Evolutionary conservation across 2,329 filamentous ascomycete genomes (phyloP).

Genomic region (Ophiosphaerella herpotricha): DNA sequence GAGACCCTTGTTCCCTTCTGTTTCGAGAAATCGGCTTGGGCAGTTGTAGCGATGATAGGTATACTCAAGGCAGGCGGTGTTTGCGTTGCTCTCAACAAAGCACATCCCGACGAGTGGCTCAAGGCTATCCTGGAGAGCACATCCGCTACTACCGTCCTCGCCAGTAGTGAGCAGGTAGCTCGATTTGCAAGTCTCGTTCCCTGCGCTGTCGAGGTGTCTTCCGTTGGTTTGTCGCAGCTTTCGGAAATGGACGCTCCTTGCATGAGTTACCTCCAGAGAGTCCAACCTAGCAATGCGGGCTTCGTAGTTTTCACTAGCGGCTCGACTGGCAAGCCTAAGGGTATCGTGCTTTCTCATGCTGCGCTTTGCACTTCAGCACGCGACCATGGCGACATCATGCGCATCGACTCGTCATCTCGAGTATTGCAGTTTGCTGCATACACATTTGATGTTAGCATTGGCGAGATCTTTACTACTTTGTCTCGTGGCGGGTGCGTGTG

Average conservation of each 20-base stretch:
- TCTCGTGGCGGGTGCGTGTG: constrained; percentile 54
- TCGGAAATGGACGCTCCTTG: background rate
- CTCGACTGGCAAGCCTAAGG: constrained; percentile 53
- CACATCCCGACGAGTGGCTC: constrained; percentile 3
- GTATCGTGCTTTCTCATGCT: constrained; percentile 64
- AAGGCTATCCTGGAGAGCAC: background rate
- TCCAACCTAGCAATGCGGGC: constrained; percentile 46
- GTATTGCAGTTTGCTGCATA: constrained; percentile 47
- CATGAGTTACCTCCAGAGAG: constrained; percentile 46
- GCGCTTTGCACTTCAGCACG: constrained; percentile 20
- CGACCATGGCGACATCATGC: constrained; percentile 10
- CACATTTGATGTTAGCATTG: constrained; percentile 51
- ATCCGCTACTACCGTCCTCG: constrained; percentile 61
- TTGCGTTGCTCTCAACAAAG: constrained; percentile 37
- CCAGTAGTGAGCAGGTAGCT: constrained; percentile 72
- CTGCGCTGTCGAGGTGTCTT: constrained; percentile 5
- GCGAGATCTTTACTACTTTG: constrained; percentile 53
- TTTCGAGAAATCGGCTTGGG: constrained; percentile 23
- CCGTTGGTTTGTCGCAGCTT: constrained; percentile 1
- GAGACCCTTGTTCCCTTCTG: constrained; percentile 11
- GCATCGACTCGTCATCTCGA: constrained; percentile 51
- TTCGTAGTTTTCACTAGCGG: constrained; percentile 61
- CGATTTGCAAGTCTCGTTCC: constrained; percentile 8
- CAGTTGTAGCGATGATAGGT: constrained; percentile 45
- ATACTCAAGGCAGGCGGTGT: constrained; percentile 49